Conservation (phyloP, 108 stramenopile genomes). For the Fragilaria crotonensis region DNA sequence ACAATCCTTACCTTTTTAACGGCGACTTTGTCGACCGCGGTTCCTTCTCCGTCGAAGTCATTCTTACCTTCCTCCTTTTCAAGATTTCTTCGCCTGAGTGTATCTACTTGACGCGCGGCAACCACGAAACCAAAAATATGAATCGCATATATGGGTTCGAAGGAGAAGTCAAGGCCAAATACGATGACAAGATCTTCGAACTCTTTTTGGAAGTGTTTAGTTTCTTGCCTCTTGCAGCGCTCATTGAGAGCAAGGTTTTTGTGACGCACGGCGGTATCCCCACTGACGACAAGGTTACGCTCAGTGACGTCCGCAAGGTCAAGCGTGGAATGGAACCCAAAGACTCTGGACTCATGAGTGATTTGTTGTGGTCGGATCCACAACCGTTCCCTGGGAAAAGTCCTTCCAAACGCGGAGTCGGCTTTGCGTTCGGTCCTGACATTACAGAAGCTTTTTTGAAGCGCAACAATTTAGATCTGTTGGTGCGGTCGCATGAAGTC, state of each 20-base stretch:
- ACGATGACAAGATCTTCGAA: constrained; percentile 92
- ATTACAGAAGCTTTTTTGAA: constrained; percentile 86
- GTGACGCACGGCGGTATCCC: constrained; percentile 95
- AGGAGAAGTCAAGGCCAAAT: constrained; percentile 98
- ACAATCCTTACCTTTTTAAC: constrained; percentile 96
- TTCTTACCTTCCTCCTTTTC: constrained; percentile 85
- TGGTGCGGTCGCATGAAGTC: constrained; percentile 95
- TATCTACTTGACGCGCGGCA: constrained; percentile 88
- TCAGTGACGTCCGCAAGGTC: constrained; percentile 85
- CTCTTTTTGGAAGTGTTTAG: constrained; percentile 95
- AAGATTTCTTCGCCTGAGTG: constrained; percentile 79
- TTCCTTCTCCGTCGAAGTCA: constrained; percentile 91
- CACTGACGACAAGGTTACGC: constrained; percentile 70
- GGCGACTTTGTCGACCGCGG: constrained; percentile 99
- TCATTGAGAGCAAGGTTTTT: constrained; percentile 86
- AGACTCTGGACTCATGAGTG: constrained; percentile 92
- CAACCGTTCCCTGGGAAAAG: constrained; percentile 92
- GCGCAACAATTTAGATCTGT: constrained; percentile 67
- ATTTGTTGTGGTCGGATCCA: constrained; percentile 97
- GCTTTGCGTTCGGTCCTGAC: constrained; percentile 95
- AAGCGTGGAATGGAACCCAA: constrained; percentile 86
- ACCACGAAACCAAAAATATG: constrained; percentile 99
- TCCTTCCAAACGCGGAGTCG: constrained; percentile 95
- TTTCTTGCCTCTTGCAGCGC: constrained; percentile 80
- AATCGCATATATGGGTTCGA: constrained; percentile 99